Percentiles rank a stretch among this genome's conserved stretches.
Conservation (phyloP, 805 yeast genomes). For the Saccharomycopsis lassenensis region DNA sequence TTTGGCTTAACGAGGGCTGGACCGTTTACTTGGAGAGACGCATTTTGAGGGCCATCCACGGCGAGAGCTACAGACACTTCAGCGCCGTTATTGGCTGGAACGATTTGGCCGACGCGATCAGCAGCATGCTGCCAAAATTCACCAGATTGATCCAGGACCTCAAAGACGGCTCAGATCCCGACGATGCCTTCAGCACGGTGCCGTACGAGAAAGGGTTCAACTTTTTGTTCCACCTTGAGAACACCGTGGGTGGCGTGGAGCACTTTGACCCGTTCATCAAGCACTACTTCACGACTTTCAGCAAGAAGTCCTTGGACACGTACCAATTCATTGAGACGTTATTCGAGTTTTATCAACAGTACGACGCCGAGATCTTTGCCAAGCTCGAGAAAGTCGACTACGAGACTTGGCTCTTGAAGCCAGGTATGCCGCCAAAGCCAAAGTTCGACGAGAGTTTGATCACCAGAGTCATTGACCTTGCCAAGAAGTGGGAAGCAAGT, state of each 20-base stretch:
- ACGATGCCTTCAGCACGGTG: conserved; percentile 77
- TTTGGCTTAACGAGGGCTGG: conserved; percentile 96
- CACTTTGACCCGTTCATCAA: conserved; percentile 74
- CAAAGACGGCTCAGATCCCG: conserved; percentile 67
- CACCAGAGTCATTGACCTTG: conserved; percentile 56
- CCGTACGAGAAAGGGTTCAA: conserved; percentile 90
- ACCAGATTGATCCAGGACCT: conserved; percentile 61
- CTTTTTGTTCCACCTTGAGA: conserved; percentile 65
- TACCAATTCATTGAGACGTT: conserved; percentile 69
- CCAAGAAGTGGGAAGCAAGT: conserved; percentile 49
- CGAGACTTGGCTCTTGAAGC: conserved; percentile 70
- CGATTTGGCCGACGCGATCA: conserved; percentile 57
- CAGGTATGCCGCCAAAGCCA: conserved; percentile 88
- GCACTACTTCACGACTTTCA: conserved; percentile 60
- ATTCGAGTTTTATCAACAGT: conserved; percentile 46
- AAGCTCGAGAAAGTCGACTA: conserved; percentile 61
- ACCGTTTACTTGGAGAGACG: conserved; percentile 85
- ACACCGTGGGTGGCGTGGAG: conserved; percentile 48
- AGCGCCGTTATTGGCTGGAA: conserved; percentile 85
- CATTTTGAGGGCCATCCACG: conserved; percentile 68
- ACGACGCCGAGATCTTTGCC: conserved; percentile 31
- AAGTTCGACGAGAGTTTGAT: conserved; percentile 69
- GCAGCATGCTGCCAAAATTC: conserved; percentile 53
- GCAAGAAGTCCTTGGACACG: conserved; percentile 65
- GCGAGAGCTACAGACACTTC: conserved; percentile 68